Base-by-base conservation (phyloP, 257 asterid genomes). In the Euphrasia confusa region DNA sequence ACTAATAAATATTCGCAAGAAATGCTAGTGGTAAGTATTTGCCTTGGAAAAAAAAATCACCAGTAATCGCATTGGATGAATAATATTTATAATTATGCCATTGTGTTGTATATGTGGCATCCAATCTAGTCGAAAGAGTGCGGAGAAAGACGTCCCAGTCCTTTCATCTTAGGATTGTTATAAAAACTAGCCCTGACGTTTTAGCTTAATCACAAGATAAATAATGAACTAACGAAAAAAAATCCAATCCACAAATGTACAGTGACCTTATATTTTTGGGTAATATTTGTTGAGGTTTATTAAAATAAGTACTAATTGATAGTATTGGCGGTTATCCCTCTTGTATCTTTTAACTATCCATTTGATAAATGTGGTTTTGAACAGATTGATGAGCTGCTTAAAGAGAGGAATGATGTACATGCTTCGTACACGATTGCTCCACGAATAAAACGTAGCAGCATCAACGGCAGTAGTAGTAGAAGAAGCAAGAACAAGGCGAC, bases 361-460 rank as follows among this genome's bases (percentile, higher is more conserved):
- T 47, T 47, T 66, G 71, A 68, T 60, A 40, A 10, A 64, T 45
- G 68, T 66, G 37, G 10, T 52, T 17, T 50, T 59, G 9, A 65
- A 37, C 79, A 93, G 99, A 93, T 93, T 27, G 97, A 89, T 10
- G 95, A 80, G 79, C 97, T 89, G 49, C 97, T 93, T n/a, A 85
- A 87, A 81, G 77, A 83, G 72, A 85, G 99, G 80, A 79, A 79
- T 32, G 94, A 85, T 26, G 75, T 87, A 63, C 97, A 87, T 59
- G 92, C 99, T 58, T 85, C 92, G 1, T 93, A 89, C 61, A 82
- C 94, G 9, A 73, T 71, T 60, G 30, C 78, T 26, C 85, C 96
- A 35, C 75, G 77, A 52, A 78, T 82, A 69, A 89, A 81, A 70
- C 88, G 86, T 7, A 85, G 90, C 61, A 63, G 40, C 10, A 35